Conservation (phyloP, 2,329 filamentous ascomycete species). For the Ophiostoma sp. region DNA sequence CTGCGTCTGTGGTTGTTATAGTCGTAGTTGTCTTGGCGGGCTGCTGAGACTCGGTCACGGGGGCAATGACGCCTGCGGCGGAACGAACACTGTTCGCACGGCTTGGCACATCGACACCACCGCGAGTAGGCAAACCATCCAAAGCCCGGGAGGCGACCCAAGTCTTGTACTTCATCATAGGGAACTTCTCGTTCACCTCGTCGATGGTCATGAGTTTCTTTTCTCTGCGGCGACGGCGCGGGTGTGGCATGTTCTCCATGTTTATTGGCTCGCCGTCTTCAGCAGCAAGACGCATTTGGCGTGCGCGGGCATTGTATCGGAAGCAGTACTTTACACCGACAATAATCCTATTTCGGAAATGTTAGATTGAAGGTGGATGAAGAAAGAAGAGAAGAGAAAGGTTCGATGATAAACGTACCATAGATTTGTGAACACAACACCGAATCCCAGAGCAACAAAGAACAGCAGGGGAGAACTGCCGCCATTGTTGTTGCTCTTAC, state of each 20-base stretch:
- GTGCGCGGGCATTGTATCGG: conserved; percentile 91
- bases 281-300: conserved; percentile 65
- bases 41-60: conserved; percentile 35
- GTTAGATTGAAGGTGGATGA: conserved; percentile 2
- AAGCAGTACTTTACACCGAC: conserved; percentile 99
- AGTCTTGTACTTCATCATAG: conserved; percentile 90
- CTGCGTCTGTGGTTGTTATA: not conserved
- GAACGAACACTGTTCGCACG: conserved; percentile 68
- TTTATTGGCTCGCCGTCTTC: conserved; percentile 87
- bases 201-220: conserved; percentile 99
- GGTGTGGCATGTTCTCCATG: conserved; percentile 74
- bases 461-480: conserved; percentile 42
- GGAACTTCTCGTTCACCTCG: conserved; percentile 96
- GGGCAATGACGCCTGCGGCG: conserved; percentile 46
- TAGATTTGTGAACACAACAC: conserved; percentile 96
- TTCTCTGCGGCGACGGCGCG: conserved; percentile 80
- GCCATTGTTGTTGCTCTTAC: not conserved
- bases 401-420: conserved; percentile 59
- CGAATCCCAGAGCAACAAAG: conserved; percentile 68
- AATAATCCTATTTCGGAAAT: conserved; percentile 69
- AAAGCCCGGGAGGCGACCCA: conserved; percentile 82
- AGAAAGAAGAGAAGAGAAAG: not conserved
- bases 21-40: not conserved
- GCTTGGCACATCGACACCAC: conserved; percentile 73
- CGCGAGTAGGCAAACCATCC: conserved; percentile 75